Percentiles rank a stretch among this genome's conserved stretches.
phyloP scores from a whole-genome alignment of 352 stramenopile genomes.

The Peronospora farinosa region DNA sequence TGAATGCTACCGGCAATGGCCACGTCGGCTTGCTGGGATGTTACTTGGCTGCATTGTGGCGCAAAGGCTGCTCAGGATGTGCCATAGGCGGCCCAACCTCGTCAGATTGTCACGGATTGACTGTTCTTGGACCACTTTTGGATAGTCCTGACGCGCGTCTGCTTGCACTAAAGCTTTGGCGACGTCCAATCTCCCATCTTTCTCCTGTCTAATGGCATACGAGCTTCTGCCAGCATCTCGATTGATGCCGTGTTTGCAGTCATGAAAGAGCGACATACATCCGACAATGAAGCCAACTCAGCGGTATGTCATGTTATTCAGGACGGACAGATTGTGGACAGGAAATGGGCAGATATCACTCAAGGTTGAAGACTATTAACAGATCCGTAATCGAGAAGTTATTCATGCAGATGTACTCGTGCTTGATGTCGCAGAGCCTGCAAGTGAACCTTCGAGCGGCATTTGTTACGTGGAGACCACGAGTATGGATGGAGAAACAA shows the following conservation, averaged over 20 bases:
- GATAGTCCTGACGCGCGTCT: too few species aligned
- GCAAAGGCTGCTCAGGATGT: too few species aligned
- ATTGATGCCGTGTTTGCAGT: constrained; percentile 87
- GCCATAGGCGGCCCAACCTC: too few species aligned
- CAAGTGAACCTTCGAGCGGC: constrained; percentile 56
- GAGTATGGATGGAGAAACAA: constrained; percentile 89
- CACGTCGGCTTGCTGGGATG: too few species aligned
- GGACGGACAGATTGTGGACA: constrained; percentile 65
- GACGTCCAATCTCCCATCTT: too few species aligned
- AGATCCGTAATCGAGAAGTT: constrained; percentile 74
- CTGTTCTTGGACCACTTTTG: too few species aligned
- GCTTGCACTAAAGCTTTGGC: too few species aligned
- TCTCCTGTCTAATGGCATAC: too few species aligned
- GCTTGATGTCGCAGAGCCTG: constrained; percentile 65
- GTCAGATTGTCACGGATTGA: too few species aligned
- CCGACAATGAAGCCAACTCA: constrained; percentile 80
- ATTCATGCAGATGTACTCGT: constrained; percentile 84
- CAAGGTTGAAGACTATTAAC: constrained; percentile 80
- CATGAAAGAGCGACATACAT: constrained; percentile 84
- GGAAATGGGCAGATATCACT: constrained; percentile 72
- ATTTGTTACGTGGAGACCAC: constrained; percentile 90
- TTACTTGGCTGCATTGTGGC: too few species aligned
- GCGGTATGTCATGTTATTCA: constrained; percentile 62
- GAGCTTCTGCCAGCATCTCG: too few species aligned
- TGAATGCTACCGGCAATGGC: too few species aligned